Percentiles rank a stretch among this genome's conserved stretches.
These are phyloP conservation scores for Leptodontidium sp. DNA, from an alignment of 2,329 filamentous ascomycete genomes.

Conservation along the genomic window DNA sequence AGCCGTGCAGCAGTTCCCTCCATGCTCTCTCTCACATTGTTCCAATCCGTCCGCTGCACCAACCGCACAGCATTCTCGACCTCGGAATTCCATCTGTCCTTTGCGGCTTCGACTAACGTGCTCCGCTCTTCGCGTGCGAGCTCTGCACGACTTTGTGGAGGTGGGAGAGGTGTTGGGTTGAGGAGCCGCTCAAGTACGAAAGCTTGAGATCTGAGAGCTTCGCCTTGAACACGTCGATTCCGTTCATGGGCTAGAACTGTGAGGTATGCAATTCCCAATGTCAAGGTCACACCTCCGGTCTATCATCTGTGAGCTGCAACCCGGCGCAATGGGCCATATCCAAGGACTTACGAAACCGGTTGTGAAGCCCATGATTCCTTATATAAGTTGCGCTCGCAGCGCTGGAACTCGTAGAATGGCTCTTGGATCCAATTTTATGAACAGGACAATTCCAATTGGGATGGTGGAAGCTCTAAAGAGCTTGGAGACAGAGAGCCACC, in stretches of 20 bases:
- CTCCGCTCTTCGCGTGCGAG: slow-evolving; percentile 60
- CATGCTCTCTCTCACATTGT: slow-evolving; percentile 64
- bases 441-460: slow-evolving; percentile 28
- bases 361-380: slow-evolving; percentile 71
- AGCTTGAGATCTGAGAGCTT: slow-evolving; percentile 64
- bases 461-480: slow-evolving; percentile 33
- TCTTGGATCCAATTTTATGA: not conserved
- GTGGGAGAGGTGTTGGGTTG: slow-evolving; percentile 56
- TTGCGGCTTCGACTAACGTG: slow-evolving; percentile 70
- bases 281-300: slow-evolving; percentile 80
- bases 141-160: slow-evolving; percentile 60
- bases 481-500: slow-evolving; percentile 26
- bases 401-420: slow-evolving; percentile 19
- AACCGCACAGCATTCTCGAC: slow-evolving; percentile 71
- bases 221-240: slow-evolving; percentile 67
- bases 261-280: slow-evolving; percentile 76
- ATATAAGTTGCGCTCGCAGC: slow-evolving; percentile 31
- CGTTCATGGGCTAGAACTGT: slow-evolving; percentile 74
- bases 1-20: slow-evolving; percentile 59
- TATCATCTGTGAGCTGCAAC: slow-evolving; percentile 48
- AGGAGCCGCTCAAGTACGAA: slow-evolving; percentile 61
- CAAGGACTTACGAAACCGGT: slow-evolving; percentile 72
- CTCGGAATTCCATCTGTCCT: slow-evolving; percentile 82
- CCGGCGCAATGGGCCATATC: slow-evolving; percentile 3
- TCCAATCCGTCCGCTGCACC: slow-evolving; percentile 73